phyloP scores from a whole-genome alignment of 495 filamentous ascomycete species.

The Podospora pseudoanserina region DNA sequence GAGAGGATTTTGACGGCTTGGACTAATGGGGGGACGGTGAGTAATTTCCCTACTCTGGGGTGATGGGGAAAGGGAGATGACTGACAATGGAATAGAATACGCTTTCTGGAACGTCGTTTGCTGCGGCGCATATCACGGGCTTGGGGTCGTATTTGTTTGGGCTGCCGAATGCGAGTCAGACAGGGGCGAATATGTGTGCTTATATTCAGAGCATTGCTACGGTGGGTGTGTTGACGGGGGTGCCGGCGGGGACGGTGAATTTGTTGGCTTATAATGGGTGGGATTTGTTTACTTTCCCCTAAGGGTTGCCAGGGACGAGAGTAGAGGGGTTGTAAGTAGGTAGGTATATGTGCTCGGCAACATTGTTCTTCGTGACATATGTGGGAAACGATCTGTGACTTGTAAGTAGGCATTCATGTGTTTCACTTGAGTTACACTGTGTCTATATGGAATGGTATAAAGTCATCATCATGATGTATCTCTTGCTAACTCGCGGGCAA shows the following conservation, averaged over 20 bases:
- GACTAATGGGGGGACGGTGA: constrained; percentile 45
- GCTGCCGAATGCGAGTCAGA: constrained; percentile 5
- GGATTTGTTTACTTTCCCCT: constrained; percentile 3
- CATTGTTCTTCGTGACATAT: not conserved
- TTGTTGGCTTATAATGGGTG: constrained; percentile 13
- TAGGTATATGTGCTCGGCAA: not conserved
- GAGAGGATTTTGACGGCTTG: constrained; percentile 44
- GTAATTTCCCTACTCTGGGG: constrained; percentile 6
- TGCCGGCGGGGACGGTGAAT: constrained; percentile 6
- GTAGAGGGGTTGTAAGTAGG: not conserved
- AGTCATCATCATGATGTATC: no score
- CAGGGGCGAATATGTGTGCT: not conserved
- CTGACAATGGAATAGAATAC: constrained; percentile 2
- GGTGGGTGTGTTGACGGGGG: not conserved
- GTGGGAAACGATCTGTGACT: not conserved
- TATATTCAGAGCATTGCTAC: constrained; percentile 12
- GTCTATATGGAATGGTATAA: not conserved
- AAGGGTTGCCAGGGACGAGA: not conserved
- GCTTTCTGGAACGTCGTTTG: constrained; percentile 15
- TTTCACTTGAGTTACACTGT: not conserved
- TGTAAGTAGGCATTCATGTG: no score
- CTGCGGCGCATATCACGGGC: constrained; percentile 47
- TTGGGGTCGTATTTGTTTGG: constrained; percentile 38
- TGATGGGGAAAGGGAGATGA: not conserved
- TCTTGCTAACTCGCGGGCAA: no score